phyloP scores from a whole-genome alignment of 805 yeast genomes.

The Tetrapisispora taiwanensis region DNA sequence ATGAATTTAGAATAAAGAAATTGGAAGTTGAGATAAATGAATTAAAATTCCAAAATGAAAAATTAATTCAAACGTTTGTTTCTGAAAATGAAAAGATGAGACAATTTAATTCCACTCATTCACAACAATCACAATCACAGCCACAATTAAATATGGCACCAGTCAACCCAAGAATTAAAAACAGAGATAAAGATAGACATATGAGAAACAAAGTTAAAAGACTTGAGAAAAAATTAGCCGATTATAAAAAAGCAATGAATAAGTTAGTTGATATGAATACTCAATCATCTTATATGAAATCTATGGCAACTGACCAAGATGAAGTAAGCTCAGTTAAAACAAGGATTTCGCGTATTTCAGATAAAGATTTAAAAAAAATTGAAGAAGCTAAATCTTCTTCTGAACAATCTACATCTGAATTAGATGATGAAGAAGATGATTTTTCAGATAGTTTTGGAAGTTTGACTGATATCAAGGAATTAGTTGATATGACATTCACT shows the following conservation, averaged over 20 bases:
- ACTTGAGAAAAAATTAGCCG: conserved; percentile 24
- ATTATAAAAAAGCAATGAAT: conserved; percentile 19
- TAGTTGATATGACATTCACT: conserved; percentile 3
- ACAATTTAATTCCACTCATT: neutral
- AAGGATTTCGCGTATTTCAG: conserved; percentile 21
- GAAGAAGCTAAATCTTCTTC: conserved; percentile 20
- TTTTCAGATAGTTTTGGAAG: neutral
- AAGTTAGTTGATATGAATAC: conserved; percentile 11
- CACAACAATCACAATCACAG: too few relatives aligned
- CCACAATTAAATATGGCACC: too few relatives aligned
- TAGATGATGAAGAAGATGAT: conserved; percentile 5
- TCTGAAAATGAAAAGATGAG: conserved; percentile 1
- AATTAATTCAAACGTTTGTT: conserved; percentile 22
- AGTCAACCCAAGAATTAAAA: neutral
- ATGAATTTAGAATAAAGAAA: conserved; percentile 26
- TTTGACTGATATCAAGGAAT: neutral
- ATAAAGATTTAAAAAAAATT: conserved; percentile 16
- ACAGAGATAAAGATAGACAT: conserved; percentile 1
- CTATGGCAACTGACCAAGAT: neutral
- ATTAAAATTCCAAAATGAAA: conserved; percentile 27
- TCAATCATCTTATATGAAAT: neutral
- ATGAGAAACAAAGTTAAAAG: conserved; percentile 22
- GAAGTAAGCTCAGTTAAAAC: conserved; percentile 5
- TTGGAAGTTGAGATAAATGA: conserved; percentile 27
- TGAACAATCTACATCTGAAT: conserved; percentile 9